These are phyloP conservation scores for Colletotrichum falcatum DNA, from an alignment of 2,329 filamentous ascomycete genomes.

Conservation along the genomic window DNA sequence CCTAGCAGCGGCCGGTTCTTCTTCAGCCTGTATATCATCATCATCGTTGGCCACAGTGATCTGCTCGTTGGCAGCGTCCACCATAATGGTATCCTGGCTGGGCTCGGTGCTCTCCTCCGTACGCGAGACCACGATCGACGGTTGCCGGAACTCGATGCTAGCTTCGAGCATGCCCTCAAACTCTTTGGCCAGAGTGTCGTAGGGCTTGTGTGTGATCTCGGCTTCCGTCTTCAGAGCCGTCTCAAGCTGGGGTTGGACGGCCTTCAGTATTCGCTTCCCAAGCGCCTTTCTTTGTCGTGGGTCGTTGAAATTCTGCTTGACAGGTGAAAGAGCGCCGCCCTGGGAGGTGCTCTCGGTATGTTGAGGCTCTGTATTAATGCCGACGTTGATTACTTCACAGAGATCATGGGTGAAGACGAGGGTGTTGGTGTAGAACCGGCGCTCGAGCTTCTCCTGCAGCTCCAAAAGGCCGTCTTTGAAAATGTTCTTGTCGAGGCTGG, in stretches of 20 bases:
- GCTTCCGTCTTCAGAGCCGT: constrained; percentile 82
- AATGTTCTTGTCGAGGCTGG: constrained; percentile 73
- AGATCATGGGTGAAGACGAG: constrained; percentile 69
- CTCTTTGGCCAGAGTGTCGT: constrained; percentile 77
- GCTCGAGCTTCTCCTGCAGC: constrained; percentile 65
- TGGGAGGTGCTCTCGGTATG: constrained; percentile 45
- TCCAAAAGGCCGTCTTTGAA: constrained; percentile 65
- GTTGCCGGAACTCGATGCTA: constrained; percentile 68
- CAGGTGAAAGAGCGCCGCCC: constrained; percentile 60
- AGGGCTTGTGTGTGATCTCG: constrained; percentile 78
- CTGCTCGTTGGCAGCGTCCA: constrained; percentile 60
- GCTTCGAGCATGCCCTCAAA: constrained; percentile 79
- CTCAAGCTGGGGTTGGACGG: constrained; percentile 82
- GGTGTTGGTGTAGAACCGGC: constrained; percentile 69
- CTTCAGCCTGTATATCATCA: constrained; percentile 43
- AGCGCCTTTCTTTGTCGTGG: constrained; percentile 84
- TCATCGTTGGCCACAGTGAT: constrained; percentile 57
- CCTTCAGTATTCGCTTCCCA: constrained; percentile 90
- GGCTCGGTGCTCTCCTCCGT: constrained; percentile 55
- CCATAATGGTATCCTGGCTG: constrained; percentile 63
- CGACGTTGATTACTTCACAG: constrained; percentile 63
- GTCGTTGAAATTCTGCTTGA: constrained; percentile 69
- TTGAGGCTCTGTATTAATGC: constrained; percentile 60
- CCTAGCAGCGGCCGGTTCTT: constrained; percentile 51
- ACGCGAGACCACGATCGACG: constrained; percentile 50